These are phyloP conservation scores for Coemansia sp. DNA, from an alignment of 192 early-diverging fungal species.

Conservation along the genomic window DNA sequence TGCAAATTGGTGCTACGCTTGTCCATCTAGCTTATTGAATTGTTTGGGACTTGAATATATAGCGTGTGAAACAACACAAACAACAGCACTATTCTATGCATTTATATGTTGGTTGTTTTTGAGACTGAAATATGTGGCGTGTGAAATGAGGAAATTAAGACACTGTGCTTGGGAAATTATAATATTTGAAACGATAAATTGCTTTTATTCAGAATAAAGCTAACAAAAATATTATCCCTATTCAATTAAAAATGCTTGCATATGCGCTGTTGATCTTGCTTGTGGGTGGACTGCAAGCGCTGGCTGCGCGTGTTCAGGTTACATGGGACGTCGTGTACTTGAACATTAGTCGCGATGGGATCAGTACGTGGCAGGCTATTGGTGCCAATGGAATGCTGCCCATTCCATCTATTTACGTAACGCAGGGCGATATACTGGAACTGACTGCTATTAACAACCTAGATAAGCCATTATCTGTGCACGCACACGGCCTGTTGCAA, in stretches of 20 bases:
- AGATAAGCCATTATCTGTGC: slow-evolving; percentile 57
- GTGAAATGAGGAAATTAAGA: too few species aligned
- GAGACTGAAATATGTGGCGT: too few species aligned
- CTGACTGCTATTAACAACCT: slow-evolving; percentile 48
- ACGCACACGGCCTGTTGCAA: slow-evolving; percentile 75
- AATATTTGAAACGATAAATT: neutral
- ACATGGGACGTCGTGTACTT: slow-evolving; percentile 63
- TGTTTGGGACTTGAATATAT: too few species aligned
- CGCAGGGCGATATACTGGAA: slow-evolving; percentile 24
- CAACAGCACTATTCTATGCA: too few species aligned
- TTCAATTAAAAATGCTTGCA: neutral
- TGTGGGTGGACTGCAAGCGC: neutral
- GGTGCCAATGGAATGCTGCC: slow-evolving; percentile 62
- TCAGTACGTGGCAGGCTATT: slow-evolving; percentile 54
- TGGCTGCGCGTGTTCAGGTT: slow-evolving; percentile 5
- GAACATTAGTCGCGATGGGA: slow-evolving; percentile 58
- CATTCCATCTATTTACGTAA: slow-evolving; percentile 21
- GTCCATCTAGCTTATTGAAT: too few species aligned
- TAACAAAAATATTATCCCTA: too few species aligned
- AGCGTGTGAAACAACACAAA: too few species aligned
- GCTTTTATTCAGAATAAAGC: neutral
- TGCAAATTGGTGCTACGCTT: too few species aligned
- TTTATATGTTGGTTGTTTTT: too few species aligned
- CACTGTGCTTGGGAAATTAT: too few species aligned
- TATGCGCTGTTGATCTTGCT: neutral